A percentile compares a stretch with the other conserved stretches of the same genome.
Conservation (phyloP, 108 stramenopile genomes). For the Tribonema minus region DNA sequence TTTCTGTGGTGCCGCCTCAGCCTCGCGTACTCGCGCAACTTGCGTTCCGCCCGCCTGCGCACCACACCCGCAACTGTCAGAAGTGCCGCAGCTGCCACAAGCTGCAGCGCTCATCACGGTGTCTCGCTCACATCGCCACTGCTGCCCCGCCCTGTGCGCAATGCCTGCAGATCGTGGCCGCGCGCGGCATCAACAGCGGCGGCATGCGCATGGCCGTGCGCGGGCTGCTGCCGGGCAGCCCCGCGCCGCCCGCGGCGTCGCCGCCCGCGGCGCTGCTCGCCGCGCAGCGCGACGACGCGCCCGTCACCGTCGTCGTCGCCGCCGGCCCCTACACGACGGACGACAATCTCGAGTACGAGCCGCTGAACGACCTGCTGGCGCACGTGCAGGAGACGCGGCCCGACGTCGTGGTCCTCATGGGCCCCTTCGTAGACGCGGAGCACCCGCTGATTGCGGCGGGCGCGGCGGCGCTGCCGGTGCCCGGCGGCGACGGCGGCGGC, state of each 20-base stretch:
- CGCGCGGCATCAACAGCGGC: conserved; percentile 74
- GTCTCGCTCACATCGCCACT: no score
- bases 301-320: conserved; percentile 70
- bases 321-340: conserved; percentile 85
- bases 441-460: conserved; percentile 70
- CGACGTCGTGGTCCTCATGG: conserved; percentile 83
- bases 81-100: conserved; percentile 69
- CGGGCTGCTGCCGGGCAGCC: no score
- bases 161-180: conserved; percentile 93
- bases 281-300: conserved; percentile 58
- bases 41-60: not conserved
- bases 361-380: conserved; percentile 74
- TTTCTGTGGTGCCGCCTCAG: no score
- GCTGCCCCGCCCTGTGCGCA: no score
- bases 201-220: conserved; percentile 58
- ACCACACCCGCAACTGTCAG: no score
- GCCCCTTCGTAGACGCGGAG: conserved; percentile 86
- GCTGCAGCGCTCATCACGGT: conserved; percentile 61
- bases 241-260: conserved; percentile 55
- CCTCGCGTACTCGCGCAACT: not conserved
- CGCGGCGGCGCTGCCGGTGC: conserved; percentile 53
- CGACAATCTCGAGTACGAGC: conserved; percentile 78
- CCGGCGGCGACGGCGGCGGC: conserved; percentile 49
- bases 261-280: conserved; percentile 52
- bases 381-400: conserved; percentile 62